Evolutionary conservation across 176 grass and related monocot genomes (phyloP).

Genomic region (Oryza glaberrima): DNA sequence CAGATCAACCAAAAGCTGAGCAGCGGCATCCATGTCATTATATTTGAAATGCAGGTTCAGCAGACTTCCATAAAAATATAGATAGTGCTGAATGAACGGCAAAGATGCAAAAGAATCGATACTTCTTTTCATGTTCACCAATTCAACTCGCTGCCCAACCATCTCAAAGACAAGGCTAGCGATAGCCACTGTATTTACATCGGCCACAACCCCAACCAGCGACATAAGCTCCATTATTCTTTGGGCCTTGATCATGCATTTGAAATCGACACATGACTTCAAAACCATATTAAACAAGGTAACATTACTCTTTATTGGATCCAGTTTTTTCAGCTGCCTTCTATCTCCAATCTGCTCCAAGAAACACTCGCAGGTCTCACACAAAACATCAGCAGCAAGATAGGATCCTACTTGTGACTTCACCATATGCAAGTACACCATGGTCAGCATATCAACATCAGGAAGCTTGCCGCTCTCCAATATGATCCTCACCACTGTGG

Average conservation of each 20-base stretch:
- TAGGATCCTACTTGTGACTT: constrained; percentile 75
- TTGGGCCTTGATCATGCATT: constrained; percentile 72
- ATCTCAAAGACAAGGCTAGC: constrained; percentile 62
- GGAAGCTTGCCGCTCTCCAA: constrained; percentile 64
- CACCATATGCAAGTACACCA: constrained; percentile 74
- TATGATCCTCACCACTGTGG: constrained; percentile 59
- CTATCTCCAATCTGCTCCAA: constrained; percentile 51
- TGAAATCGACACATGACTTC: constrained; percentile 68
- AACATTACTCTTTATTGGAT: constrained; percentile 58
- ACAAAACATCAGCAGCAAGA: constrained; percentile 65
- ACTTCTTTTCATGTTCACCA: constrained; percentile 65
- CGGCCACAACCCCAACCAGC: constrained; percentile 52
- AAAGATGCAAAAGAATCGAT: constrained; percentile 48
- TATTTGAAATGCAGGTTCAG: constrained; percentile 82
- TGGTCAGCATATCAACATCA: constrained; percentile 64
- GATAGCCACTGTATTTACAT: constrained; percentile 65
- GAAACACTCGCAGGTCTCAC: constrained; percentile 62
- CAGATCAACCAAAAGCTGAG: constrained; percentile 64
- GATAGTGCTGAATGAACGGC: constrained; percentile 54
- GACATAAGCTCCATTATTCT: constrained; percentile 78
- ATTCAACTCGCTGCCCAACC: constrained; percentile 72
- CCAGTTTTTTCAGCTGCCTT: constrained; percentile 50
- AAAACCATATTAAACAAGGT: constrained; percentile 85
- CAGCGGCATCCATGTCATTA: constrained; percentile 75
- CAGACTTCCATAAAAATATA: constrained; percentile 75